Conservation (phyloP, 2,329 filamentous ascomycete genomes). For the Botrytis tulipae region DNA sequence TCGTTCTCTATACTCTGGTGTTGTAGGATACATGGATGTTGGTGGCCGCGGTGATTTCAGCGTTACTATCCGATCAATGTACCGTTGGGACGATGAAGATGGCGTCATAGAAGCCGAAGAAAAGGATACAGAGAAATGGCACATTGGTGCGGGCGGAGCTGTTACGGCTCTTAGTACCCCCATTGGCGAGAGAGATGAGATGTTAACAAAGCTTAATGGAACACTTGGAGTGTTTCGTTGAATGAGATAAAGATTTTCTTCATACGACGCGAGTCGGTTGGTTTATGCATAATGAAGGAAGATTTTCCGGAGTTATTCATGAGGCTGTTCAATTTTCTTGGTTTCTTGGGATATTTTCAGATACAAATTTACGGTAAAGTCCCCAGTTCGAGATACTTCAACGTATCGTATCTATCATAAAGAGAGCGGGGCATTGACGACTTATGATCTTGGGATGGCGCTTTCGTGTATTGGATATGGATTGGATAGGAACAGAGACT, state of each 20-base stretch:
- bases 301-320: neutral
- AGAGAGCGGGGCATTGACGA: constrained; percentile 13
- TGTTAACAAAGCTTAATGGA: constrained; percentile 64
- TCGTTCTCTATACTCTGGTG: constrained; percentile 79
- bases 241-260: constrained; percentile 14
- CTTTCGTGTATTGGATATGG: constrained; percentile 6
- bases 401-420: constrained; percentile 1
- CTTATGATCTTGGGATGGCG: constrained; percentile 8
- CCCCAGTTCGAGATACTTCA: constrained; percentile 5
- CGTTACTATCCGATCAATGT: constrained; percentile 83
- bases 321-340: neutral
- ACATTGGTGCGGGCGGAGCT: constrained; percentile 84
- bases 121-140: constrained; percentile 62
- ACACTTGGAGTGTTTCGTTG: constrained; percentile 34
- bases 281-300: constrained; percentile 9
- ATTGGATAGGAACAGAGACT: constrained; percentile 2
- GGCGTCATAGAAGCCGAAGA: constrained; percentile 32
- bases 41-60: constrained; percentile 86
- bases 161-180: constrained; percentile 81
- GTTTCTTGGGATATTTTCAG: neutral
- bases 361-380: neutral
- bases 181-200: constrained; percentile 84
- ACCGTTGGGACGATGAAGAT: constrained; percentile 65
- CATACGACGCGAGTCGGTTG: constrained; percentile 15
- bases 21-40: constrained; percentile 86